phyloP scores from a whole-genome alignment of 2,329 filamentous ascomycete genomes.

The Hymenoscyphus fraxineus region DNA sequence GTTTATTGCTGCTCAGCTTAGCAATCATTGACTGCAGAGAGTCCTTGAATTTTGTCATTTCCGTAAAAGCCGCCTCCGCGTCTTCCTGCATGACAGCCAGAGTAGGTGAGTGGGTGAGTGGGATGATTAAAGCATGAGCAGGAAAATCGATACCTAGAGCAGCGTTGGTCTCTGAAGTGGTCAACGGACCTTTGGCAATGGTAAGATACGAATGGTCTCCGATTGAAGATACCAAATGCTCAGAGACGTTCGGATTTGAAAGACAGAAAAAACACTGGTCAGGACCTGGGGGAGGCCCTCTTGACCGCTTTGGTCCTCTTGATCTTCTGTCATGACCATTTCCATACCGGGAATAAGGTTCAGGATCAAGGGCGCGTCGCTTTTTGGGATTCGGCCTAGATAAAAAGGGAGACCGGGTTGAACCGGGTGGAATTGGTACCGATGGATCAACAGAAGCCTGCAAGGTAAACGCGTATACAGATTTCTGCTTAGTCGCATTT shows the following conservation, averaged over 20 bases:
- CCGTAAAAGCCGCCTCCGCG: constrained; percentile 60
- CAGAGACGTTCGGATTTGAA: constrained; percentile 76
- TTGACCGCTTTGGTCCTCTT: constrained; percentile 45
- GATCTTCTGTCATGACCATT: constrained; percentile 41
- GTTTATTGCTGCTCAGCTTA: constrained; percentile 48
- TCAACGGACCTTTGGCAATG: constrained; percentile 85
- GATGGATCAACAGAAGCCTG: constrained; percentile 59
- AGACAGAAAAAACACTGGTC: constrained; percentile 94
- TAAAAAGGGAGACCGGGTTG: constrained; percentile 72
- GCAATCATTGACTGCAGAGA: constrained; percentile 76
- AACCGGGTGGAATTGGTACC: constrained; percentile 61
- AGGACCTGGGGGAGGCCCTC: constrained; percentile 61
- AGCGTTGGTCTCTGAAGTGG: constrained; percentile 64
- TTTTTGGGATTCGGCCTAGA: constrained; percentile 55
- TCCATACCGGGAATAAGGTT: constrained; percentile 53
- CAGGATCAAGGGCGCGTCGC: constrained; percentile 42
- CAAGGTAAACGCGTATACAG: constrained; percentile 74
- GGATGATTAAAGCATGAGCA: constrained; percentile 86
- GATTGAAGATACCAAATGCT: constrained; percentile 86
- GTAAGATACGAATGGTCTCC: constrained; percentile 85
- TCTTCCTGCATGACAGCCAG: constrained; percentile 59
- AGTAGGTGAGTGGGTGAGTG: constrained; percentile 76
- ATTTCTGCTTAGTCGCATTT: constrained; percentile 73
- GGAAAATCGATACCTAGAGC: constrained; percentile 68
- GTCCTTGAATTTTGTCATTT: constrained; percentile 80